Percentiles rank a stretch among this genome's conserved stretches.
Evolutionary conservation across 352 stramenopile species (phyloP).

Genomic region (Globisporangium irregulare): DNA sequence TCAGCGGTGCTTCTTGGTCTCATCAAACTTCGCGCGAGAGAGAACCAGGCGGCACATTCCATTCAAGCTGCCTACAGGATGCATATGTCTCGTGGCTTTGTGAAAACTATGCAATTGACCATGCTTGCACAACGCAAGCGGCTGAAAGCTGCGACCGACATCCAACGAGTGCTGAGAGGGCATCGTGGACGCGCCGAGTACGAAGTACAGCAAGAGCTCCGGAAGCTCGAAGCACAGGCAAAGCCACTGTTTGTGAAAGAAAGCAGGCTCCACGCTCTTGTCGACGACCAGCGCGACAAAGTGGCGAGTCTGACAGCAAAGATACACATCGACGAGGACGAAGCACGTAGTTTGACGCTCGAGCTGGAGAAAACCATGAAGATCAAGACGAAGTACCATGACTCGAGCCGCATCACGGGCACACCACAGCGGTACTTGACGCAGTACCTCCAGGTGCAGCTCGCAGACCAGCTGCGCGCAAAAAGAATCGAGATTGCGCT

Average conservation of each 20-base stretch:
- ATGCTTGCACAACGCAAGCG: conserved; percentile 42
- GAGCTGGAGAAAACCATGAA: conserved; percentile 83
- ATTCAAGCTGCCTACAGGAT: conserved; percentile 67
- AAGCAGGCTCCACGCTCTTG: conserved; percentile 32
- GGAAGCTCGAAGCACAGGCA: conserved; percentile 66
- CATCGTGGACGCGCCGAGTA: conserved; percentile 65
- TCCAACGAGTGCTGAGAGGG: conserved; percentile 80
- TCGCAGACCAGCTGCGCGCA: conserved; percentile 79
- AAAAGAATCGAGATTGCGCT: conserved; percentile 68
- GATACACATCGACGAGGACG: conserved; percentile 38
- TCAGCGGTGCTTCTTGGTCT: conserved; percentile 65
- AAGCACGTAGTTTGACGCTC: conserved; percentile 52
- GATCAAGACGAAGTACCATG: conserved; percentile 85
- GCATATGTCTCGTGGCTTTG: conserved; percentile 56
- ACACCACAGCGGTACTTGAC: conserved; percentile 90
- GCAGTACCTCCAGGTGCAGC: conserved; percentile 90
- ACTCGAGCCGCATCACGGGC: conserved; percentile 82
- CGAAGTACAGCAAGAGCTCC: conserved; percentile 76
- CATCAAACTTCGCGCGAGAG: conserved; percentile 55
- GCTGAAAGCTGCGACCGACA: conserved; percentile 39
- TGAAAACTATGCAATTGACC: conserved; percentile 54
- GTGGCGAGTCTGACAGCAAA: conserved; percentile 42
- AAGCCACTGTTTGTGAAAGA: conserved; percentile 70
- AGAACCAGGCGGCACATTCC: conserved; percentile 50
- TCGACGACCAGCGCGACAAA: conserved; percentile 47